Conservation (phyloP, 2,329 filamentous ascomycete species). For the Geosmithia morbida region DNA sequence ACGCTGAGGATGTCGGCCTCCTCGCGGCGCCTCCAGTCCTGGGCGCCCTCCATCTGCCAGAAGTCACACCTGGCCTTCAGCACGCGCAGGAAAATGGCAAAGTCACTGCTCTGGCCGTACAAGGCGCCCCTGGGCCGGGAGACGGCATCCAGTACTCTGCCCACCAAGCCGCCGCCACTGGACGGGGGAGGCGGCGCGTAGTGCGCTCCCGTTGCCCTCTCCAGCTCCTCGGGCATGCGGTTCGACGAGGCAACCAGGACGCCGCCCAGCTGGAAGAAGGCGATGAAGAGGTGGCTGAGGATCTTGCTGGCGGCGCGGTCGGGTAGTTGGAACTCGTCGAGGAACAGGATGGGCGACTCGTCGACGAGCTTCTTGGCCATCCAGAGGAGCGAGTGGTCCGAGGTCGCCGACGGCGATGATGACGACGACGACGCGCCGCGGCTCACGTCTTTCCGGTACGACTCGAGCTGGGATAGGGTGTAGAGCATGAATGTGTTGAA, state of each 20-base stretch:
- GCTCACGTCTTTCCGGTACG: constrained; percentile 30
- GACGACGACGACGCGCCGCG: constrained; percentile 5
- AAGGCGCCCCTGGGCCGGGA: constrained; percentile 26
- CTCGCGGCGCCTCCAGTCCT: constrained; percentile 54
- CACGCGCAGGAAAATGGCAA: constrained; percentile 61
- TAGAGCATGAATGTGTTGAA: constrained; percentile 83
- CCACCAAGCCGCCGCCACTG: constrained; percentile 23
- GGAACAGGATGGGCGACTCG: constrained; percentile 60
- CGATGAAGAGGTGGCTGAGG: constrained; percentile 61
- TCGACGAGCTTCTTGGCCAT: constrained; percentile 64
- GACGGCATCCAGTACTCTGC: constrained; percentile 29
- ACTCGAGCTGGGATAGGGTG: constrained; percentile 56
- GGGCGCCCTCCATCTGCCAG: constrained; percentile 67
- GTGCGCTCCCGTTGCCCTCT: constrained; percentile 58
- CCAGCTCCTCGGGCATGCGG: constrained; percentile 69
- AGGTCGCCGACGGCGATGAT: constrained; percentile 5
- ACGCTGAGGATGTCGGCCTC: constrained; percentile 7
- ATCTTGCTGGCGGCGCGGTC: constrained; percentile 69
- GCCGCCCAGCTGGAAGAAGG: constrained; percentile 70
- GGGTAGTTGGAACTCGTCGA: constrained; percentile 75
- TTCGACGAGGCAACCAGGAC: constrained; percentile 72
- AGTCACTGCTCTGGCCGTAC: constrained; percentile 52
- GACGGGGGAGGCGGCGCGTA: constrained; percentile 43
- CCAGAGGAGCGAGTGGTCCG: constrained; percentile 54
- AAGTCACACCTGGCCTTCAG: constrained; percentile 67